Base-by-base conservation (phyloP, 2,329 filamentous ascomycete genomes). In the Cordyceps sp. region DNA sequence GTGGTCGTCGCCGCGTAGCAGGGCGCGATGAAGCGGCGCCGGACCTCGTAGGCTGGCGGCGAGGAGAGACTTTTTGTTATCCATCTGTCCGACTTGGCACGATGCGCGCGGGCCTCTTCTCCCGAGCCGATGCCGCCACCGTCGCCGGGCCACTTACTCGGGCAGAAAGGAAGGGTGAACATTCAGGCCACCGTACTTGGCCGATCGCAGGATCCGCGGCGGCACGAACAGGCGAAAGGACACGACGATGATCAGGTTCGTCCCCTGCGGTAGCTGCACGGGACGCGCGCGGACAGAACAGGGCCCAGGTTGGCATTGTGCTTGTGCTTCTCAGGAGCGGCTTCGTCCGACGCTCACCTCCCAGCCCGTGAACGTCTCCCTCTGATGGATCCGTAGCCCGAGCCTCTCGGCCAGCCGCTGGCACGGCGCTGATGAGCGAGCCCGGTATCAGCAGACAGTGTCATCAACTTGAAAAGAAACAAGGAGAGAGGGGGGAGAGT, bases 151-250 rank as follows among this genome's bases (percentile, higher is more conserved):
- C 6, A 48, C 62, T 42, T 61, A 82, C 75, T 90, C 78, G 4
- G 86, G 88, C 12, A 98, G 67, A 19, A 94, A 57, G 1, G 88
- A 96, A 1, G 90, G 90, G 47, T 98, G 90, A 3, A 98, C 67
- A 53, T 98, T 98, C 4, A 98, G 58, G 0, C 90, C 90, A 27
- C 86, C 86, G 55, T 92, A 93, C 43, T 69, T 71, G 17, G 80
- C 71, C 1, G 58, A 58, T 16, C 59, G 59, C 16, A 98, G 61
- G 13, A 96, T 72, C 5, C 83, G 67, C 1, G 68, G 65, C 1
- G 90, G 90, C 1, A 98, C 76, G 38, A 94, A 78, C 7, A 93
- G 67, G 4, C 90, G 90, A 55, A 96, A 98, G 0, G 90, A 96
- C 5, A 96, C 90, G 30, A 86, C 86, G 29, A 96, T 64, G 42